phyloP scores from a whole-genome alignment of 805 yeast genomes.

The Torulaspora indica region DNA sequence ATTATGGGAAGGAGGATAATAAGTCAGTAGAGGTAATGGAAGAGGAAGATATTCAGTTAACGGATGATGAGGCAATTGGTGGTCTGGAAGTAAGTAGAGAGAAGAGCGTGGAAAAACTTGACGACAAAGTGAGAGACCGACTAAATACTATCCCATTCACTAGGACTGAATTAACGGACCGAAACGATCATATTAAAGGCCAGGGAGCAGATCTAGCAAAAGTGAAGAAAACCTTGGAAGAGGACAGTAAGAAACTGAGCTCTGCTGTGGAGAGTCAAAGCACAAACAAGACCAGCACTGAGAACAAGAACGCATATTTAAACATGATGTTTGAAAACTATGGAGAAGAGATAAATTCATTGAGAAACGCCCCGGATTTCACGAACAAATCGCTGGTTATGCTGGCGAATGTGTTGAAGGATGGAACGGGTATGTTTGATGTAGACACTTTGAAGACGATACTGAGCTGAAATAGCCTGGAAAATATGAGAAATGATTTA shows the following conservation, averaged over 20 bases:
- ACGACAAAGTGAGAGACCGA: constrained; percentile 20
- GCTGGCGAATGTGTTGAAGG: constrained; percentile 54
- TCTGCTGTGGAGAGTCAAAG: constrained; percentile 1
- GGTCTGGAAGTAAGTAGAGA: constrained; percentile 16
- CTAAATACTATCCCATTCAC: constrained; percentile 32
- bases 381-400: constrained; percentile 51
- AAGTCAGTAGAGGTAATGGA: constrained; percentile 8
- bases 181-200: constrained; percentile 17
- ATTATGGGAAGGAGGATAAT: constrained; percentile 12
- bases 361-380: constrained; percentile 63
- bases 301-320: constrained; percentile 49
- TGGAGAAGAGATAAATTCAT: constrained; percentile 55
- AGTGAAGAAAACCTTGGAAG: constrained; percentile 30
- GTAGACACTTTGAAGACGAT: constrained; percentile 43
- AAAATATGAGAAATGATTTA: constrained; percentile 2
- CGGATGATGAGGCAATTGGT: constrained; percentile 33
- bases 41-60: constrained; percentile 27
- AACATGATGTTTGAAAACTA: constrained; percentile 53
- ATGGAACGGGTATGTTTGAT: constrained; percentile 57
- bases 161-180: constrained; percentile 35
- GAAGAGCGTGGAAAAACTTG: constrained; percentile 17
- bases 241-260: constrained; percentile 21
- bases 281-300: constrained; percentile 8
- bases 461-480: constrained; percentile 14
- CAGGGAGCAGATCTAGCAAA: constrained; percentile 32